Evolutionary conservation across 148 eudicot species (phyloP), one percentile per base, ranked within the genome.

Genomic region (Diospyros kaki): DNA sequence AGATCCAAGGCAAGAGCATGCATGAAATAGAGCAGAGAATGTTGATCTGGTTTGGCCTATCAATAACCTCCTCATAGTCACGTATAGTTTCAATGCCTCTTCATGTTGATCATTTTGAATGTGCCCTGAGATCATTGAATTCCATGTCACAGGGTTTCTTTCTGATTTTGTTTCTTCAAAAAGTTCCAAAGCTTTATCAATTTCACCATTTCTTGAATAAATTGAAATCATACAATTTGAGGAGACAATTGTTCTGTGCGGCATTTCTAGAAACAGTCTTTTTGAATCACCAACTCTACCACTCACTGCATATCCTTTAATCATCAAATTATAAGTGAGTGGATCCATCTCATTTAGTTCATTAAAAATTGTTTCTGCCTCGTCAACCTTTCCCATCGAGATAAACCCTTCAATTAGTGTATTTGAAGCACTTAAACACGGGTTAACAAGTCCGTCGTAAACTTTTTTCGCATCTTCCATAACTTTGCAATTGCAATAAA

Each of bases 41-140:
- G 90, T 87, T 56, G 88, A 85, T 68, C 88, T 79, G 67, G 86
- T 85, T 73, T 74, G 80, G 55, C 77, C 78, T 68, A 87, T 73
- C 6, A 85, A 83, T 18, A 71, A 50, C 73, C 80, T 75, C 28
- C 73, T 53, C 90, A 87, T 87, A 14, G 63, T 60, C 75, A 52
- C n/a, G 45, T 83, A 87, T 4, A 85, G 75, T 69, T 69, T 70
- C 53, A 87, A 43, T 15, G 85, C 90, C 42, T 80, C 80, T 77
- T 87, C 88, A 44, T 79, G 86, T 50, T 83, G 88, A 77, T 76
- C 78, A 53, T 74, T 81, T 66, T 75, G 80, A 62, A 77, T 81
- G n/a, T 70, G 82, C 71, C 84, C 88, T 5, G 90, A 82, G 66
- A 87, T 87, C 86, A 87, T 87, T 7, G 88, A 83, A 67, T 87